Conservation (phyloP, 345 rosid genomes). For the Dovyalis caffra region DNA sequence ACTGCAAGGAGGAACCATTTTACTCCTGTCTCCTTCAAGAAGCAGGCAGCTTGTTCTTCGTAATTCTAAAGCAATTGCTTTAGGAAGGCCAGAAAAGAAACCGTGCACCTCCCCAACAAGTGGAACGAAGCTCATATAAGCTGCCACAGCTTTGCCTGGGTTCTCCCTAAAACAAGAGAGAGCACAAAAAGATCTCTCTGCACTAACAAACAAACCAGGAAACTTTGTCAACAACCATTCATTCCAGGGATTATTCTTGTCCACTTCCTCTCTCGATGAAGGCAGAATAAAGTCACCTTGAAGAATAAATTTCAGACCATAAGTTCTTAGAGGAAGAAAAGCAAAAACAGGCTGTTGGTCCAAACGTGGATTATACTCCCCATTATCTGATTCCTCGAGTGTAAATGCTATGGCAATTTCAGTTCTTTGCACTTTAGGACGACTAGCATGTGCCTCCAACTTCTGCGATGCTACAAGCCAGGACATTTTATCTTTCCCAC, state of each 20-base stretch:
- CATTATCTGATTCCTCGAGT: constrained; percentile 58
- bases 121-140: constrained; percentile 87
- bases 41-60: constrained; percentile 69
- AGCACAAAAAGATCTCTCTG: constrained; percentile 64
- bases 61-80: constrained; percentile 55
- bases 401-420: constrained; percentile 84
- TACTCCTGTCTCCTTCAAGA: constrained; percentile 65
- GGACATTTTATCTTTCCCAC: constrained; percentile 72
- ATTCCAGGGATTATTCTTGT: constrained; percentile 90
- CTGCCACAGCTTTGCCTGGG: constrained; percentile 79
- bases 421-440: constrained; percentile 60
- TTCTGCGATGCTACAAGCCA: constrained; percentile 86
- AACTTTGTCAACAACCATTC: constrained; percentile 81
- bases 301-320: constrained; percentile 88
- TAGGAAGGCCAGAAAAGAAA: constrained; percentile 78
- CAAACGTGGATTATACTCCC: constrained; percentile 56
- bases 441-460: constrained; percentile 50
- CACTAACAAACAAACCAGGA: constrained; percentile 73
- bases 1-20: constrained; percentile 89
- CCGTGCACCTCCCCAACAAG: constrained; percentile 93
- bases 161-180: constrained; percentile 77
- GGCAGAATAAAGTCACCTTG: constrained; percentile 97
- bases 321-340: constrained; percentile 90
- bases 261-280: constrained; percentile 98
- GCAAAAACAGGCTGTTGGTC: constrained; percentile 85